Evolutionary conservation across 2,329 filamentous ascomycete genomes (phyloP), one percentile per base, ranked within the genome.

Genomic region (Fusarium torreyae): DNA sequence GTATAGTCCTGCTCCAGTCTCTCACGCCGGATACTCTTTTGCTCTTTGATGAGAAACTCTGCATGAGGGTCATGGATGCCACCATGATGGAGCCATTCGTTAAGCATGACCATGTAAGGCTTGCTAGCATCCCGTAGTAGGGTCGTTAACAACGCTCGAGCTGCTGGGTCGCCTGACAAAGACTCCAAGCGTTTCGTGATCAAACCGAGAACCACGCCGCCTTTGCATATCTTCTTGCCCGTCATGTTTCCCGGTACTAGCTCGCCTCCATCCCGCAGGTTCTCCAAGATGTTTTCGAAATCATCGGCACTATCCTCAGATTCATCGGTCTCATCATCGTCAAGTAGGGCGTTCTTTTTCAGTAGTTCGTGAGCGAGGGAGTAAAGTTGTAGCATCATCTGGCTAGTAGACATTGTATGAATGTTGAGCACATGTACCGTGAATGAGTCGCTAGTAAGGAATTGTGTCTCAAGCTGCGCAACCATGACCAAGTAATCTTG

Each of bases 21-120:
- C 78, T 98, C 96, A 40, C 96, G 89, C 61, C 92, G 91, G 73
- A 99, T 98, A 75, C 94, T 97, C 80, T 95, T 97, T 74, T 97
- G 94, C 79, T 98, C 96, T 76, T 97, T 97, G 76, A 99, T 91
- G 54, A 99, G 82, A 72, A 99, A 99, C 78, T 99, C 96, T 2
- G 91, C 88, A 78, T 98, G 95, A 1, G 94, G 94, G 77, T 99
- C 96, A 75, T 92, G 93, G 79, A 99, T 98, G 49, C 92, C 94
- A 39, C 96, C 96, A 76, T 97, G 95, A 76, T 99, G 96, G 17
- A 99, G 84, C 96, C 96, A 99, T 78, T 98, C 95, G 75, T 99
- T 99, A 64, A 99, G 83, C 96, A 99, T 99, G 42, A 88, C 87
- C 94, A 98, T 98, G 77, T 99, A 99, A 1, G 96, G 96, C 57